A percentile compares a stretch with the other conserved stretches of the same genome.
Evolutionary conservation across 192 early-diverging fungal species (phyloP).

Genomic region (Anaeromyces robustus): DNA sequence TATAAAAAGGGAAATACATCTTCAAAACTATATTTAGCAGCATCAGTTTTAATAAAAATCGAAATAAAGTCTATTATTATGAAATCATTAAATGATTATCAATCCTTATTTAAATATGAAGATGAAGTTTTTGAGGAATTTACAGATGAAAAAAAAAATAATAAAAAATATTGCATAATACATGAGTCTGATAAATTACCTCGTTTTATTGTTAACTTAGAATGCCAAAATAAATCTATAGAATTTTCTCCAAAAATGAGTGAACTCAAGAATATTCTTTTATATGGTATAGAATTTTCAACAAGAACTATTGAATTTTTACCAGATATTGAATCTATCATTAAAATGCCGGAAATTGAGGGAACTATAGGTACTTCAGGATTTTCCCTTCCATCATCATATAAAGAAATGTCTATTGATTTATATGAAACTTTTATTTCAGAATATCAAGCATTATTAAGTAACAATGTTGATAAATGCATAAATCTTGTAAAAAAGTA

Average conservation of each 20-base stretch:
- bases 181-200: background rate
- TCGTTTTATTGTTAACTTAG: background rate
- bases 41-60: constrained; percentile 11
- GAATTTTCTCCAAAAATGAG: background rate
- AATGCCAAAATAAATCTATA: background rate
- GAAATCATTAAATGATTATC: constrained; percentile 2
- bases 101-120: constrained; percentile 1
- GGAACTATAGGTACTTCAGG: constrained; percentile 1
- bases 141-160: background rate
- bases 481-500: constrained; percentile 26
- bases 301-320: background rate
- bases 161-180: background rate
- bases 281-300: background rate
- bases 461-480: constrained; percentile 17
- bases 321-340: background rate
- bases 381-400: constrained; percentile 2
- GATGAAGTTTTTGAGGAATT: background rate
- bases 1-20: constrained; percentile 20
- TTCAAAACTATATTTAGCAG: constrained; percentile 17
- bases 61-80: constrained; percentile 3
- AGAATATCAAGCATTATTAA: constrained; percentile 9
- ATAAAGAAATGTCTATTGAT: constrained; percentile 9
- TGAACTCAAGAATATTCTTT: background rate
- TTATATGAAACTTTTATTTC: constrained; percentile 11
- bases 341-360: background rate